phyloP scores from a whole-genome alignment of 2,329 filamentous ascomycete genomes.

The Colletotrichum gloeosporioides region DNA sequence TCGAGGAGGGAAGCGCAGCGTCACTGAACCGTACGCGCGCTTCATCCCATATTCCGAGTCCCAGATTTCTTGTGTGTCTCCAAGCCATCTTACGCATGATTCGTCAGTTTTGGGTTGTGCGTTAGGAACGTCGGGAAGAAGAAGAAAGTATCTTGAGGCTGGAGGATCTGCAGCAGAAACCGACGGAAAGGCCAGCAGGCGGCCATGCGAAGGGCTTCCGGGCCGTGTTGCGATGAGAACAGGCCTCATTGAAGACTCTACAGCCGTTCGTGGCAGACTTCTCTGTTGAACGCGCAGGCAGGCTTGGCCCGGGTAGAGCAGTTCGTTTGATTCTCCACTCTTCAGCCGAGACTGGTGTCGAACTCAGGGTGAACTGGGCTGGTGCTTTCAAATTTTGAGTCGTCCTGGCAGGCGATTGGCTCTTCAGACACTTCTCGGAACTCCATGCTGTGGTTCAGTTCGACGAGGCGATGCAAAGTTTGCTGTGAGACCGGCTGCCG shows the following conservation, averaged over 20 bases:
- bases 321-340: not conserved
- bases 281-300: not conserved
- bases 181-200: not conserved
- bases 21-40: not conserved
- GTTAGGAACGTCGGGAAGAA: not conserved
- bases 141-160: not conserved
- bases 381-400: not conserved
- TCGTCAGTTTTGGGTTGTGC: not conserved
- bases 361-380: not conserved
- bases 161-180: not conserved
- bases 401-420: not conserved
- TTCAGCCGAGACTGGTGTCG: not conserved
- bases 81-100: not conserved
- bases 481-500: constrained; percentile 17
- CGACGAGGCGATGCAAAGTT: not conserved
- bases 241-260: not conserved
- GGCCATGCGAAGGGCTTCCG: not conserved
- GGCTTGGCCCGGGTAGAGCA: not conserved
- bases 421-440: not conserved
- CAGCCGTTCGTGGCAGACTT: not conserved
- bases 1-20: not conserved
- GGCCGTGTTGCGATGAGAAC: not conserved
- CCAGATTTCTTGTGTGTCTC: not conserved
- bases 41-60: not conserved
- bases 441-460: not conserved